phyloP scores from a whole-genome alignment of 2,329 filamentous ascomycete species.

The Ramularia collo-cygni region DNA sequence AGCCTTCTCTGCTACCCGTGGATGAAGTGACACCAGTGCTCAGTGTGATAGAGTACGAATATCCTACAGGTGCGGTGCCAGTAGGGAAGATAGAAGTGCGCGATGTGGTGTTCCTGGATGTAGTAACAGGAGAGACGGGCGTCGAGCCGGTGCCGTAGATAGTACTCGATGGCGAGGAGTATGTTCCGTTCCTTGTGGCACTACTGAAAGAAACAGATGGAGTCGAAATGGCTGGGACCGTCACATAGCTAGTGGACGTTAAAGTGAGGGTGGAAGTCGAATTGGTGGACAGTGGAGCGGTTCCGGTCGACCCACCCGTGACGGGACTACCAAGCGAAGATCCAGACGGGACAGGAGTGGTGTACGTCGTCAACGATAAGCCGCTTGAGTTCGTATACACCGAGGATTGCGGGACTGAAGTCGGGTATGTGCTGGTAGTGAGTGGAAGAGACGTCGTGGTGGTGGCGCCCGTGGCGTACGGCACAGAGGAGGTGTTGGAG shows the following conservation, averaged over 20 bases:
- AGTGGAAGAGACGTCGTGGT: not conserved
- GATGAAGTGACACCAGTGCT: not conserved
- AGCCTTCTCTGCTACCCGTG: not conserved
- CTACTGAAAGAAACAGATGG: too few relatives aligned
- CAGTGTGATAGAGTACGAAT: not conserved
- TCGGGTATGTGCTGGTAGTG: too few relatives aligned
- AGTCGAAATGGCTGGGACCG: not conserved
- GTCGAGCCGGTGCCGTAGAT: not conserved
- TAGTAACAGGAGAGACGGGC: not conserved
- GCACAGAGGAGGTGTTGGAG: constrained; percentile 4
- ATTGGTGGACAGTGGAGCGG: not conserved
- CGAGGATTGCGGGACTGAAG: not conserved
- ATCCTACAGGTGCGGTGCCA: not conserved
- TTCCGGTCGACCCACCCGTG: not conserved
- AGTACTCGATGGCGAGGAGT: not conserved
- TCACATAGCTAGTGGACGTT: not conserved
- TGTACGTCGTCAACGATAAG: not conserved
- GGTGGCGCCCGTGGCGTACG: not conserved
- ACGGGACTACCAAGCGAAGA: not conserved
- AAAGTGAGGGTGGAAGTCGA: not conserved
- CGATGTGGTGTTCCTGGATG: not conserved
- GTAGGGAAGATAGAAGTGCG: not conserved
- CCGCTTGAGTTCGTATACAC: not conserved
- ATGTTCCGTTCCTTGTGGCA: too few relatives aligned
- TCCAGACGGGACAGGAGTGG: not conserved